Conservation (phyloP, 768 basidiomycete species). For the Leccinum fibrillosum region DNA sequence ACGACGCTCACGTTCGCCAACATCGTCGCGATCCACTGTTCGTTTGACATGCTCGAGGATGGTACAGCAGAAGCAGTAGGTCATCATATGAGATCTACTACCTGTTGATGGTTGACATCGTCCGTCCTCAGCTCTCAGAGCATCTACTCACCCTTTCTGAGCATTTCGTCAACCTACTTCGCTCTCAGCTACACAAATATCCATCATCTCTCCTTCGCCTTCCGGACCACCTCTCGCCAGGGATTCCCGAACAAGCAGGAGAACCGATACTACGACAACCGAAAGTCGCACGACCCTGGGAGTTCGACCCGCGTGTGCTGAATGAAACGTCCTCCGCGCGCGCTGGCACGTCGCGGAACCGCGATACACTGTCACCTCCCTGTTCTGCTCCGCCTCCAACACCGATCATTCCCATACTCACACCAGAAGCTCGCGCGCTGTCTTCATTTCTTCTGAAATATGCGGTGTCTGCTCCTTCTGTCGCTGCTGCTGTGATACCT, state of each 20-base stretch:
- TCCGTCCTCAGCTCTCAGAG: constrained; percentile 24
- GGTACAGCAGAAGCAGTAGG: constrained; percentile 56
- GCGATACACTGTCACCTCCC: not conserved
- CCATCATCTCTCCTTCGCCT: constrained; percentile 26
- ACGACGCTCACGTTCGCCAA: constrained; percentile 79
- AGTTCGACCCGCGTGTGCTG: not conserved
- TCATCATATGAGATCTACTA: not conserved
- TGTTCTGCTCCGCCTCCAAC: constrained; percentile 36
- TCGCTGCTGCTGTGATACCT: not conserved
- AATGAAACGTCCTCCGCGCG: not conserved
- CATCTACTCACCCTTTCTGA: constrained; percentile 21
- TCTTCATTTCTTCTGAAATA: constrained; percentile 54
- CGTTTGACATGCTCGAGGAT: constrained; percentile 74
- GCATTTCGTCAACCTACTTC: constrained; percentile 35
- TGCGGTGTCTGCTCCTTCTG: not conserved
- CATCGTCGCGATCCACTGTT: constrained; percentile 70
- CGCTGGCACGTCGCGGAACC: not conserved
- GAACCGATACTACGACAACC: not conserved
- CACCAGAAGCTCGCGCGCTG: constrained; percentile 70
- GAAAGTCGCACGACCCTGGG: not conserved
- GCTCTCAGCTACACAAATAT: constrained; percentile 27
- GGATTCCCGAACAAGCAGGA: not conserved
- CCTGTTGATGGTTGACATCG: constrained; percentile 27
- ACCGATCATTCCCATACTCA: constrained; percentile 86
- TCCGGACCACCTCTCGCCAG: constrained; percentile 18